Base-by-base conservation (phyloP, 345 rosid species). In the Alliaria petiolata region DNA sequence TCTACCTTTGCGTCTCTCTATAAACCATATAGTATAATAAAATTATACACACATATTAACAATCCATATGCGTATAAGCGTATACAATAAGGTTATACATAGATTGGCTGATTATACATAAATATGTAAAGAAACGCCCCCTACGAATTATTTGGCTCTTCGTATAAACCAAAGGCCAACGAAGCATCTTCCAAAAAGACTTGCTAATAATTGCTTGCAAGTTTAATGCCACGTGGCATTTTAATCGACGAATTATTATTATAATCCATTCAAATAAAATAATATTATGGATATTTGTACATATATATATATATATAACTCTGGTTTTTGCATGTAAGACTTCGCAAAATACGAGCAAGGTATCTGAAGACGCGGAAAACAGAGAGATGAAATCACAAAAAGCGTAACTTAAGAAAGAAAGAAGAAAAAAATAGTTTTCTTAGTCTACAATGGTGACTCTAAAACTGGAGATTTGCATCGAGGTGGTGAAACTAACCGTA, bases 381-480 rank as follows among this genome's bases (percentile, higher is more conserved):
- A 76, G 70, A 62, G 63, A 55, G 26, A 31, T 63, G 65, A 69
- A 35, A 65, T 2, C 16, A n/a, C 16, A n/a, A 40, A 66, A 59
- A 58, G 53, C 14, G 16, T 62, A 12, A 3, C 30, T 28, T 2
- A 13, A 5, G 10, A 49, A 43, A 51, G 22, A 14, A 60, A 52
- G n/a, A 34, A n/a, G n/a, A n/a, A n/a, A n/a, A n/a, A n/a, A n/a
- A n/a, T n/a, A 17, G 15, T 6, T 12, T 34, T 74, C 25, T 56
- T 66, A 40, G 50, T 51, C 51, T 35, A 44, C 40, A 43, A 76
- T 75, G 79, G 65, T 62, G 65, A 76, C 70, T 43, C 35, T 68
- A 0, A 76, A 69, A 54, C 51, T 76, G 56, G 79, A 69, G 75
- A 76, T 76, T 69, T 76, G 79, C 45, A 76, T 76, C 31, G 79